phyloP scores from a whole-genome alignment of 306 rosid genomes.

The Fagus crenata region DNA sequence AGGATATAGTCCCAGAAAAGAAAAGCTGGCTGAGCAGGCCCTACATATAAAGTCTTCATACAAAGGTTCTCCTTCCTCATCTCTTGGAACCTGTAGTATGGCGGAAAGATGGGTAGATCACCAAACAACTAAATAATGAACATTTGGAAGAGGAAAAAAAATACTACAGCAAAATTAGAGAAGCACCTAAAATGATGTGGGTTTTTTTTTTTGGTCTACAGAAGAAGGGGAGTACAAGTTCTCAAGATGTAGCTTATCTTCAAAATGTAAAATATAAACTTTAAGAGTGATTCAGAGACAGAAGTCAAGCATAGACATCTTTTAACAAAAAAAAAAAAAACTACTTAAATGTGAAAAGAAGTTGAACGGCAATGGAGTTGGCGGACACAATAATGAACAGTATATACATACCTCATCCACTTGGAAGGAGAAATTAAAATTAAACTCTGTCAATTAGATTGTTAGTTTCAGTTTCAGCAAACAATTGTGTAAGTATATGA shows the following conservation, averaged over 20 bases:
- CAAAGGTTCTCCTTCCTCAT: constrained; percentile 88
- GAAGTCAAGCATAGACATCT: not conserved
- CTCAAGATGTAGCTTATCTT: not conserved
- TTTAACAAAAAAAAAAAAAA: not conserved
- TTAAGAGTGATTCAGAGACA: not conserved
- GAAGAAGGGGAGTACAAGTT: not conserved
- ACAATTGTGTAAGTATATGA: not conserved
- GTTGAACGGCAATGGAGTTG: not conserved
- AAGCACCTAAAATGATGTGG: not conserved
- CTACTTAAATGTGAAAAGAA: not conserved
- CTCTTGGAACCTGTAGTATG: constrained; percentile 77
- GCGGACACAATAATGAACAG: not conserved
- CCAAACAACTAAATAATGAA: not conserved
- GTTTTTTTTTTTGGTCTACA: not conserved
- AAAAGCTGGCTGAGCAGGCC: constrained; percentile 73
- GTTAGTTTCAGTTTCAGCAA: constrained; percentile 2
- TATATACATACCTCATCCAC: not conserved
- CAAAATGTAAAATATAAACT: not conserved
- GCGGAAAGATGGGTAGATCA: constrained; percentile 9
- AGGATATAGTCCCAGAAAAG: constrained; percentile 70
- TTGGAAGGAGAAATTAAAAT: not conserved
- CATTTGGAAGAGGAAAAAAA: not conserved
- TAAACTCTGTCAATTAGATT: not conserved
- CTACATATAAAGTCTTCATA: constrained; percentile 83
- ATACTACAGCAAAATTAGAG: not conserved